A percentile compares a stretch with the other conserved stretches of the same genome.
Evolutionary conservation across 495 filamentous ascomycete species (phyloP).

Genomic region (Aspergillus wentii): DNA sequence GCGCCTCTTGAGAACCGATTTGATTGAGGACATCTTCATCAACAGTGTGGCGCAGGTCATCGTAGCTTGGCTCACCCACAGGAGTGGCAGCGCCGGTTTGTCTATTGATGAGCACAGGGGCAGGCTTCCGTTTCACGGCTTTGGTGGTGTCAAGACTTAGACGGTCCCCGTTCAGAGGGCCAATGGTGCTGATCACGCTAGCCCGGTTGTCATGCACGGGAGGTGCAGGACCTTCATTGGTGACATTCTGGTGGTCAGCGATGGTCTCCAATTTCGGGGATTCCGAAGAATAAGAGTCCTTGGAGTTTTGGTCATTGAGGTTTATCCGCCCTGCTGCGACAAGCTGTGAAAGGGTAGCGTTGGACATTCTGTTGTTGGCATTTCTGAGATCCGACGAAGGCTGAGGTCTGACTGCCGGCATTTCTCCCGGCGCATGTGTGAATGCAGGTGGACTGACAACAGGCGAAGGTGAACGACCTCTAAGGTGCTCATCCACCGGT

Average conservation of each 20-base stretch:
- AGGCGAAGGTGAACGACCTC: conserved; percentile 62
- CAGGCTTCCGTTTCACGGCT: conserved; percentile 59
- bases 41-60: conserved; percentile 61
- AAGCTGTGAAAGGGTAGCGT: conserved; percentile 73
- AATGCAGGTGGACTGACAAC: conserved; percentile 75
- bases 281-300: no score
- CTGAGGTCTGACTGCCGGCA: conserved; percentile 62
- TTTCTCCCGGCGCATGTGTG: conserved; percentile 60
- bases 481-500: conserved; percentile 16
- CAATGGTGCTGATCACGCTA: no score
- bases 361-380: conserved; percentile 75
- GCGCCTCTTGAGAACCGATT: conserved; percentile 31
- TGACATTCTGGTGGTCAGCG: no score
- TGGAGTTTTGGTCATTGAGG: no score
- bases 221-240: no score
- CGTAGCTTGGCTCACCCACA: conserved; percentile 47
- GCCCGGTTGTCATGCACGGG: no score
- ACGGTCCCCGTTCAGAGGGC: conserved; percentile 28
- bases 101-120: conserved; percentile 37
- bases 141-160: conserved; percentile 37
- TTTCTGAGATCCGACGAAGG: conserved; percentile 69
- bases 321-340: conserved; percentile 54
- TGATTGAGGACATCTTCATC: conserved; percentile 60
- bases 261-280: no score
- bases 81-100: conserved; percentile 8